Percentiles rank a stretch among this genome's conserved stretches.
phyloP scores from a whole-genome alignment of 2,329 filamentous ascomycete genomes.

The Talaromyces sp. region DNA sequence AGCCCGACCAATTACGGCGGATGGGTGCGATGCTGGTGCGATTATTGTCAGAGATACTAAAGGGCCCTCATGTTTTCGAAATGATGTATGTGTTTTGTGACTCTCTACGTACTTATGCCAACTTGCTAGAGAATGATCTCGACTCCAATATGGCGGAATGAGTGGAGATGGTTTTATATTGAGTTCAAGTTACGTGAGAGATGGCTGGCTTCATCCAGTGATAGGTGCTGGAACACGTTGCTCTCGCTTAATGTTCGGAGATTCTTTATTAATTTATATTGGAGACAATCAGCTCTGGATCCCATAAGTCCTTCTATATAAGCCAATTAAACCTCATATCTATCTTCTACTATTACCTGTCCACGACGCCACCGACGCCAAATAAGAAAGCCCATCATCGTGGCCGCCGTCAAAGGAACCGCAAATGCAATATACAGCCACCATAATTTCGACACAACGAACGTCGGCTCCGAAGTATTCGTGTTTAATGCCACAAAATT shows the following conservation, averaged over 20 bases:
- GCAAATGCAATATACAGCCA: constrained; percentile 23
- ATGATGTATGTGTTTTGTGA: constrained; percentile 15
- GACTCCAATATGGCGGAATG: constrained; percentile 12
- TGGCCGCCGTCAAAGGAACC: constrained; percentile 19
- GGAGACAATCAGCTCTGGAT: too few relatives aligned
- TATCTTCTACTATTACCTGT: neutral
- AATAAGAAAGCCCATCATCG: constrained; percentile 18
- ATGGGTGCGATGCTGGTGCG: constrained; percentile 16
- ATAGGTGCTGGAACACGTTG: neutral
- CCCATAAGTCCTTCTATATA: too few relatives aligned
- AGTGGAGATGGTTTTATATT: neutral
- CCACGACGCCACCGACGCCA: constrained; percentile 19
- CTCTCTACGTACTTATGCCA: constrained; percentile 13
- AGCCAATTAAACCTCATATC: constrained; percentile 8
- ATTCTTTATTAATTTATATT: neutral
- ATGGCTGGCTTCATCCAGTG: neutral
- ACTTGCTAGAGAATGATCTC: constrained; percentile 15
- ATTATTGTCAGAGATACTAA: constrained; percentile 13
- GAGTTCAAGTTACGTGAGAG: neutral
- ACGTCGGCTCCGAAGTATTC: constrained; percentile 15
- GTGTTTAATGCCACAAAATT: constrained; percentile 22
- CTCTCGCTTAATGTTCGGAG: neutral
- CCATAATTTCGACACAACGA: constrained; percentile 20
- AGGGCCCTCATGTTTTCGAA: constrained; percentile 12
- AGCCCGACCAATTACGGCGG: constrained; percentile 12